phyloP scores from a whole-genome alignment of 2,329 filamentous ascomycete genomes.

The Ascochyta viciae-villosae region DNA sequence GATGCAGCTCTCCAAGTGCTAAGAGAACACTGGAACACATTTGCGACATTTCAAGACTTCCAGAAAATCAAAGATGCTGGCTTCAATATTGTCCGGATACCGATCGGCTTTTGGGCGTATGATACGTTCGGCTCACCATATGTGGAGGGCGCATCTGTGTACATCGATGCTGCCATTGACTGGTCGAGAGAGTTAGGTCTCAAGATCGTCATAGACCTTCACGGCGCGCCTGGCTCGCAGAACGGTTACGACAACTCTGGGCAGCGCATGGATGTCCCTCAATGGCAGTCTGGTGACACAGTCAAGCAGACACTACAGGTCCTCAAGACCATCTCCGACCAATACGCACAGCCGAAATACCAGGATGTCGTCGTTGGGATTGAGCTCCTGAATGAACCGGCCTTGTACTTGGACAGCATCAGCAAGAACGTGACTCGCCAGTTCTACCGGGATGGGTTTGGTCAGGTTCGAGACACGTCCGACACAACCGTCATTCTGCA shows the following conservation, averaged over 20 bases:
- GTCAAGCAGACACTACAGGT: constrained; percentile 61
- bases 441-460: constrained; percentile 64
- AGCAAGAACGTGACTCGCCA: constrained; percentile 56
- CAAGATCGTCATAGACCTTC: constrained; percentile 66
- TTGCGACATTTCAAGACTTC: constrained; percentile 60
- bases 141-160: constrained; percentile 58
- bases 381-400: constrained; percentile 65
- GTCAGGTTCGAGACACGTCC: constrained; percentile 54
- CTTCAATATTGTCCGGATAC: constrained; percentile 66
- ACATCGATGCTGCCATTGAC: constrained; percentile 63
- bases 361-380: constrained; percentile 67
- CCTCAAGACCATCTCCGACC: constrained; percentile 63
- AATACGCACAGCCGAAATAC: constrained; percentile 62
- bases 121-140: constrained; percentile 60
- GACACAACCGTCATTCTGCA: constrained; percentile 63
- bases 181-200: constrained; percentile 62
- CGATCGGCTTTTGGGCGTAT: constrained; percentile 67
- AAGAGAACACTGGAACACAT: constrained; percentile 60
- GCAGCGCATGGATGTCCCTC: constrained; percentile 52
- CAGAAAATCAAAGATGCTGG: constrained; percentile 63
- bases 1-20: constrained; percentile 54
- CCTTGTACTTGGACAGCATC: constrained; percentile 53
- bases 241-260: constrained; percentile 71
- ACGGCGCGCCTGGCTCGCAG: constrained; percentile 64
- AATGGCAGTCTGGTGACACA: constrained; percentile 58